Percentiles rank a stretch among this genome's conserved stretches.
phyloP scores from a whole-genome alignment of 352 stramenopile genomes.

The Globisporangium irregulare region DNA sequence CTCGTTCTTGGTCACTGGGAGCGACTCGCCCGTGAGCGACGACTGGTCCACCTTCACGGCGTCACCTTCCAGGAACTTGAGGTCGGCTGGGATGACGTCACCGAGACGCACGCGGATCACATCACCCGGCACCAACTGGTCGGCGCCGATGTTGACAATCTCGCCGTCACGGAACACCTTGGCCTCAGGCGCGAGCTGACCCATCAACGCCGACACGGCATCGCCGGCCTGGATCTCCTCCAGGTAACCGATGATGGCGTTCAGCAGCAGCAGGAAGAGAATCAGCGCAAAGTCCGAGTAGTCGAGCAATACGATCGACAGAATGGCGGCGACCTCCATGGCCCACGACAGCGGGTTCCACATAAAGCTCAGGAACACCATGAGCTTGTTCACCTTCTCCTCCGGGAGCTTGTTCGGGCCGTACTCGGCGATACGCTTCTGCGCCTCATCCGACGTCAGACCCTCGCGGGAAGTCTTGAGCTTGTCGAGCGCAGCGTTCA shows the following conservation, averaged over 20 bases:
- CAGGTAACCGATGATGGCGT: constrained; percentile 76
- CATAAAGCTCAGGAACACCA: constrained; percentile 77
- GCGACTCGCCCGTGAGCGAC: constrained; percentile 92
- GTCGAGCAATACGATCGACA: constrained; percentile 76
- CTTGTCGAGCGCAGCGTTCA: constrained; percentile 82
- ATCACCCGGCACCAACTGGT: constrained; percentile 68
- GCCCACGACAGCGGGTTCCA: constrained; percentile 84
- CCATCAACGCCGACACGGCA: constrained; percentile 88
- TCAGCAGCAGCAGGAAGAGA: constrained; percentile 65
- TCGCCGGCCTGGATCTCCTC: constrained; percentile 85
- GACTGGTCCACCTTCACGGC: constrained; percentile 88
- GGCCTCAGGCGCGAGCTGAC: constrained; percentile 78
- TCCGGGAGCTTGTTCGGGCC: constrained; percentile 82
- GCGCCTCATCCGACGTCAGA: constrained; percentile 68
- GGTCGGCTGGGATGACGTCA: constrained; percentile 91
- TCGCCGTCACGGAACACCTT: constrained; percentile 83
- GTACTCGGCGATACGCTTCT: constrained; percentile 71
- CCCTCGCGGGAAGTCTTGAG: constrained; percentile 69
- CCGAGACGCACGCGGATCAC: constrained; percentile 81
- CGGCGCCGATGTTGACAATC: constrained; percentile 61
- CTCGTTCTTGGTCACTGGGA: constrained; percentile 87
- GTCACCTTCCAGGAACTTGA: constrained; percentile 83
- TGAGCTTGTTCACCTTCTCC: constrained; percentile 75
- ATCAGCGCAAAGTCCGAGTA: constrained; percentile 77
- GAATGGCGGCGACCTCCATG: constrained; percentile 72